These are phyloP conservation scores for Rhizopus sp. DNA, from an alignment of 371 early-diverging fungal species.

Conservation along the genomic window DNA sequence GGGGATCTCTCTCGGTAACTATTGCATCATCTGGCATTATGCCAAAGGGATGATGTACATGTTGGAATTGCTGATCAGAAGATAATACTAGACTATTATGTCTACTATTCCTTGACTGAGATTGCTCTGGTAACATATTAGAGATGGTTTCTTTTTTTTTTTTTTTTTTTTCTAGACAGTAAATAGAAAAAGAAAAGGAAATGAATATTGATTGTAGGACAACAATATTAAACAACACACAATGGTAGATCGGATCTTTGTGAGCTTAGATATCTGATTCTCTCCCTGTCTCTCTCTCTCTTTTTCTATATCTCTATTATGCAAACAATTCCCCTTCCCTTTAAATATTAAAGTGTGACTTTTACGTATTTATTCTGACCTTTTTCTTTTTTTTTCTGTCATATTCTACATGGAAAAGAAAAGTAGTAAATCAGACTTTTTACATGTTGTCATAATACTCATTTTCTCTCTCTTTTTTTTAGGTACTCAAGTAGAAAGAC, in stretches of 20 bases:
- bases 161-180: background rate
- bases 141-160: background rate
- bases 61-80: background rate
- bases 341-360: too few relatives aligned
- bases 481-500: conserved; percentile 46
- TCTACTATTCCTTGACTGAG: background rate
- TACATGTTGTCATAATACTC: too few relatives aligned
- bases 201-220: background rate
- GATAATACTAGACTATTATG: background rate
- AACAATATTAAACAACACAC: background rate
- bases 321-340: too few relatives aligned
- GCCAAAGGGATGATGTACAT: conserved; percentile 15
- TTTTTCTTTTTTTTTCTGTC: too few relatives aligned
- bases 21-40: conserved; percentile 14
- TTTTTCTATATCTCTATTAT: too few relatives aligned
- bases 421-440: too few relatives aligned
- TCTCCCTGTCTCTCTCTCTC: too few relatives aligned
- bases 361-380: too few relatives aligned
- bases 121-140: background rate
- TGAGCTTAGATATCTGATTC: too few relatives aligned
- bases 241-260: too few relatives aligned
- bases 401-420: too few relatives aligned
- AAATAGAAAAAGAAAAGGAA: background rate
- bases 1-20: conserved; percentile 20
- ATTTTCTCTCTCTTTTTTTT: too few relatives aligned